A percentile compares a stretch with the other conserved stretches of the same genome.
Evolutionary conservation across 768 basidiomycete genomes (phyloP).

Genomic region (Naganishia vaughanmartiniae): DNA sequence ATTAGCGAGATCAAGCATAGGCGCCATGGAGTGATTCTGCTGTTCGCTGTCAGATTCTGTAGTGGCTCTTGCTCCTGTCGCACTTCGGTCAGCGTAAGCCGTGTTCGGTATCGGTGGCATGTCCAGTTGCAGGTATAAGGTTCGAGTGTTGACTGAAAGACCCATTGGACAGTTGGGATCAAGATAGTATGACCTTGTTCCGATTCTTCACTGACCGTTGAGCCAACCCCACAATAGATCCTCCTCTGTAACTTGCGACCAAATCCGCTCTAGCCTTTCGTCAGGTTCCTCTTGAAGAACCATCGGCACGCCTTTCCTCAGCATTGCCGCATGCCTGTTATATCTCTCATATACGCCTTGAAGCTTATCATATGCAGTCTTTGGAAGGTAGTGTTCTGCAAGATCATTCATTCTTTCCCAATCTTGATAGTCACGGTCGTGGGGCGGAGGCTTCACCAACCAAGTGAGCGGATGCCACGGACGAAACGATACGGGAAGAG

Average conservation of each 20-base stretch:
- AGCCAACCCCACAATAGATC: conserved; percentile 89
- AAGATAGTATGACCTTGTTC: neutral
- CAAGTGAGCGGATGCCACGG: conserved; percentile 77
- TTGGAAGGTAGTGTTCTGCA: conserved; percentile 28
- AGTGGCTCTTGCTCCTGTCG: neutral
- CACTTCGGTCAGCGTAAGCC: neutral
- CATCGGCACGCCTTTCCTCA: conserved; percentile 29
- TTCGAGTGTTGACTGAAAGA: conserved; percentile 79
- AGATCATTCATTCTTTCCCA: conserved; percentile 34
- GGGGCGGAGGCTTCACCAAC: conserved; percentile 46
- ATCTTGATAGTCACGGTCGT: conserved; percentile 56
- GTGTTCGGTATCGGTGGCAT: conserved; percentile 55
- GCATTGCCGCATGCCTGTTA: conserved; percentile 37
- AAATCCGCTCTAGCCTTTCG: conserved; percentile 58
- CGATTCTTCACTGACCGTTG: conserved; percentile 61
- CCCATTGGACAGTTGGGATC: conserved; percentile 28
- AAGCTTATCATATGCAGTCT: conserved; percentile 36
- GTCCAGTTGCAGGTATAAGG: conserved; percentile 59
- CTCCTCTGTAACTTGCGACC: conserved; percentile 50
- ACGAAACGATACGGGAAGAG: conserved; percentile 70
- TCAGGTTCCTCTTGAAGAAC: neutral
- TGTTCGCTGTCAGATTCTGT: conserved; percentile 37
- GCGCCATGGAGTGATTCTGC: conserved; percentile 82
- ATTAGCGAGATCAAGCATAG: conserved; percentile 87
- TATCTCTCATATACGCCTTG: conserved; percentile 44